Percentiles rank a stretch among this genome's conserved stretches.
These are phyloP conservation scores for Aristolochia californica DNA, from an alignment of 164 flowering plant genomes.

Conservation along the genomic window DNA sequence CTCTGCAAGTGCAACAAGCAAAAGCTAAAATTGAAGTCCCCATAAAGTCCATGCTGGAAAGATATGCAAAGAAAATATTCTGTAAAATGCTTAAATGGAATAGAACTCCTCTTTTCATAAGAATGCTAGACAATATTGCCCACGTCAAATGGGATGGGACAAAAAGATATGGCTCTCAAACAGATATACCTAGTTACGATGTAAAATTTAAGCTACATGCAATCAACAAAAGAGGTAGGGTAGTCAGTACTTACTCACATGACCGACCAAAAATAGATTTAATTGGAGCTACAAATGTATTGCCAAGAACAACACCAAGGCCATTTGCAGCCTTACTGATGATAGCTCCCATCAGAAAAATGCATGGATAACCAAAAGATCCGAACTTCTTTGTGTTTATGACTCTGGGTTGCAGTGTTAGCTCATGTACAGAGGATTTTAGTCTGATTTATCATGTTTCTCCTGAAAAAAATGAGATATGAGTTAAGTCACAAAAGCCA, in stretches of 20 bases:
- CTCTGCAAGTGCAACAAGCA: constrained; percentile 26
- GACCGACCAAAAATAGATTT: constrained; percentile 38
- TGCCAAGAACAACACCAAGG: constrained; percentile 30
- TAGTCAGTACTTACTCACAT: constrained; percentile 35
- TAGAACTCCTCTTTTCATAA: too few species aligned
- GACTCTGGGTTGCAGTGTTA: too few species aligned
- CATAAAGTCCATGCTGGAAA: neutral
- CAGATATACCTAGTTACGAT: neutral
- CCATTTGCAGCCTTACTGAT: constrained; percentile 40
- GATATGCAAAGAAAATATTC: too few species aligned
- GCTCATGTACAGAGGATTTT: too few species aligned
- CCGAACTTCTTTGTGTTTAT: too few species aligned
- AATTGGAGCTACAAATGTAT: constrained; percentile 33
- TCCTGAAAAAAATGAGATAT: too few species aligned
- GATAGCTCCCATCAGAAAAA: constrained; percentile 33
- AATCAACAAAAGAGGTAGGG: neutral
- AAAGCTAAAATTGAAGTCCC: neutral
- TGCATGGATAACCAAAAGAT: neutral
- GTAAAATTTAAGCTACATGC: neutral
- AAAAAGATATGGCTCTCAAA: too few species aligned
- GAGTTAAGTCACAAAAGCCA: too few species aligned
- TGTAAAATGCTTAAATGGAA: neutral
- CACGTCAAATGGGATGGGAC: too few species aligned
- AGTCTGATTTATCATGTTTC: too few species aligned
- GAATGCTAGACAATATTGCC: too few species aligned